Evolutionary conservation across 139 green algal species (phyloP).

Genomic region (Deuterostichococcus epilithicus): DNA sequence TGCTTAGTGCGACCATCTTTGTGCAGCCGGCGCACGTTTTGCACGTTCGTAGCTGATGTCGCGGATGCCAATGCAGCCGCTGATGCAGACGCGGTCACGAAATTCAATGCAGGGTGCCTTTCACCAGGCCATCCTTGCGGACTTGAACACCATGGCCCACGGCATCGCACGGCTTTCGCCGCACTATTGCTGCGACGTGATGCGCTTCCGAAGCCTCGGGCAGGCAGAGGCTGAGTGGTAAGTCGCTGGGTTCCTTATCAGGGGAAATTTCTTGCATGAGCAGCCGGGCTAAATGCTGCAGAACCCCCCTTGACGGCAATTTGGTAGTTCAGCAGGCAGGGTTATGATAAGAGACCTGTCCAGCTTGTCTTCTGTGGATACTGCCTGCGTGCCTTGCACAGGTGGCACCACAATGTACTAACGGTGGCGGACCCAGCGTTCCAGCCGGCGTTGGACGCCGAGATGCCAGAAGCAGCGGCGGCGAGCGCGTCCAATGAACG

Average conservation of each 20-base stretch:
- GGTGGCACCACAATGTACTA: constrained; percentile 62
- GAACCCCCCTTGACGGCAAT: no score
- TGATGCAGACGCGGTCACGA: neutral
- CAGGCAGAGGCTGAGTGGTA: constrained; percentile 58
- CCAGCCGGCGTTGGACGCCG: neutral
- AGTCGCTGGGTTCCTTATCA: no score
- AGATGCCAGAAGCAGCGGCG: constrained; percentile 1
- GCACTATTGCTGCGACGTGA: constrained; percentile 70
- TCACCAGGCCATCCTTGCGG: constrained; percentile 61
- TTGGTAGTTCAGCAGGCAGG: no score
- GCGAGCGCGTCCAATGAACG: constrained; percentile 33
- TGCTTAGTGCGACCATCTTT: no score
- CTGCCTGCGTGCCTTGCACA: neutral
- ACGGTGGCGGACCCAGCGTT: constrained; percentile 13
- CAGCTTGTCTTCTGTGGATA: no score
- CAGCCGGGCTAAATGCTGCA: no score
- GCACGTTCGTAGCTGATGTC: no score
- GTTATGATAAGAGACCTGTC: no score
- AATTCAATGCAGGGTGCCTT: constrained; percentile 6
- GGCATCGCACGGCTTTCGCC: constrained; percentile 74
- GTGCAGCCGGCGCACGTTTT: no score
- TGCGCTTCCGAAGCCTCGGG: constrained; percentile 70
- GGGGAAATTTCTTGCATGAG: no score
- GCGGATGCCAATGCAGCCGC: no score
- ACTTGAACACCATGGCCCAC: constrained; percentile 88